Evolutionary conservation across 495 filamentous ascomycete species (phyloP).

Genomic region (Tuber aestivum): DNA sequence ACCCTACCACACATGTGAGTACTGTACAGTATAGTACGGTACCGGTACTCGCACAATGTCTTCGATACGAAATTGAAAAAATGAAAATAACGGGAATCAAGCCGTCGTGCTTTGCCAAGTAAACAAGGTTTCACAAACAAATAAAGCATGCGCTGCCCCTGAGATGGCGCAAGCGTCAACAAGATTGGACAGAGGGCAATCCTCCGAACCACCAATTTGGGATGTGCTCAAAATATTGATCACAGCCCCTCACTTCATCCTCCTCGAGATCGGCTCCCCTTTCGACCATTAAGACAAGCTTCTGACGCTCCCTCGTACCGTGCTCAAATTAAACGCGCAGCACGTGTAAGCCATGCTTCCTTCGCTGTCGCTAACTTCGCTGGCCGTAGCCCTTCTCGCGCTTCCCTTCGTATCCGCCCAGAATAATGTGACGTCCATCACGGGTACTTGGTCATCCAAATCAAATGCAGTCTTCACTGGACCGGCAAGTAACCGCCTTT

Average conservation of each 20-base stretch:
- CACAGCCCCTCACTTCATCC: not conserved
- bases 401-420: slow-evolving; percentile 27
- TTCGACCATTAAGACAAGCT: not conserved
- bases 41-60: not conserved
- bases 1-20: too few relatives aligned
- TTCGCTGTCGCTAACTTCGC: not conserved
- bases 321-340: not conserved
- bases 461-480: slow-evolving; percentile 66
- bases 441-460: slow-evolving; percentile 75
- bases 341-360: slow-evolving; percentile 7
- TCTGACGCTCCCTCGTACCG: not conserved
- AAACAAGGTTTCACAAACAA: not conserved
- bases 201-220: not conserved
- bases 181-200: not conserved
- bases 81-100: not conserved
- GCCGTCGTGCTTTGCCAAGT: not conserved
- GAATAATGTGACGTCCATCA: slow-evolving; percentile 46
- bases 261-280: not conserved
- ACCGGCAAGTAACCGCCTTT: slow-evolving; percentile 53
- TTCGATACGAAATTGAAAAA: not conserved
- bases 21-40: too few relatives aligned
- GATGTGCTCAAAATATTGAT: not conserved
- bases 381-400: slow-evolving; percentile 9
- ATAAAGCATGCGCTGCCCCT: slow-evolving; percentile 2
- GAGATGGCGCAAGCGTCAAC: slow-evolving; percentile 14